A percentile compares a stretch with the other conserved stretches of the same genome.
These are phyloP conservation scores for Trichocomaceae sp. DNA, from an alignment of 2,329 filamentous ascomycete genomes.

Conservation along the genomic window DNA sequence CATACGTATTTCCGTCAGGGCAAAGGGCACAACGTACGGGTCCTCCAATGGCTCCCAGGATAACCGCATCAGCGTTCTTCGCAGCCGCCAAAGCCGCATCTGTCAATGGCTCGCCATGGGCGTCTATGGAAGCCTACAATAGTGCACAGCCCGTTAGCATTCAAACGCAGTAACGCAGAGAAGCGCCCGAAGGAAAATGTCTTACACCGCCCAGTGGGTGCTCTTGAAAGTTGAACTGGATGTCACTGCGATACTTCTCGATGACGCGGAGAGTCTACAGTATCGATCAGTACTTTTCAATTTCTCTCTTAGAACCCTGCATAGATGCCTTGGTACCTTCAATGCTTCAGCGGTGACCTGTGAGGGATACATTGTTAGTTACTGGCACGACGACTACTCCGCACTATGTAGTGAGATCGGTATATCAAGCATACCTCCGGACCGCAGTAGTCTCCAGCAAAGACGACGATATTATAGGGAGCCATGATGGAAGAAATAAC, in stretches of 20 bases:
- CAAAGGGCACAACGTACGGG: conserved; percentile 51
- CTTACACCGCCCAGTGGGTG: conserved; percentile 87
- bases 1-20: no score
- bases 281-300: conserved; percentile 1
- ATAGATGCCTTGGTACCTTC: conserved; percentile 53
- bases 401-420: no score
- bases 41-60: conserved; percentile 91
- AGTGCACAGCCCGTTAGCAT: background rate
- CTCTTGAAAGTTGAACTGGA: conserved; percentile 83
- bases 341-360: conserved; percentile 77
- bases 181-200: background rate
- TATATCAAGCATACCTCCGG: conserved; percentile 59
- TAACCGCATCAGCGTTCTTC: conserved; percentile 78
- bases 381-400: background rate
- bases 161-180: background rate
- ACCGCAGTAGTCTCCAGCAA: conserved; percentile 77
- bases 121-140: conserved; percentile 76
- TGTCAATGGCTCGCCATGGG: conserved; percentile 69
- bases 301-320: background rate
- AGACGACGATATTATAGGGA: conserved; percentile 70
- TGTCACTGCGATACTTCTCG: conserved; percentile 62
- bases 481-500: conserved; percentile 50
- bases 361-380: conserved; percentile 14
- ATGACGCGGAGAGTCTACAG: conserved; percentile 70
- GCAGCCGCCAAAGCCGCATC: conserved; percentile 75